These are phyloP conservation scores for Talaromyces adpressus DNA, from an alignment of 495 filamentous ascomycete species.

Conservation along the genomic window DNA sequence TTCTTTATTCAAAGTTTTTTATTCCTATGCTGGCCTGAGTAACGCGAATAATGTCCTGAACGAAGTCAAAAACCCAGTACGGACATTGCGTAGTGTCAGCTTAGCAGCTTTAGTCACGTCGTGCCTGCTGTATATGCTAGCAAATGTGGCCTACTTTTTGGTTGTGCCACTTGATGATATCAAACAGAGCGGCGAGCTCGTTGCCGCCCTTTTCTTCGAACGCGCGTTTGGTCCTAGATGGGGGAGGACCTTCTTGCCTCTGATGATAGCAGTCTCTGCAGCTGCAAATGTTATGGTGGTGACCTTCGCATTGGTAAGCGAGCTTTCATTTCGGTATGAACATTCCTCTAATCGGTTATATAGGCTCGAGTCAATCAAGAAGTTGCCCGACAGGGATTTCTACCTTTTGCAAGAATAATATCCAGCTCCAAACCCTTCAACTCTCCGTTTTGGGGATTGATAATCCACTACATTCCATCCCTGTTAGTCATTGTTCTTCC, in stretches of 20 bases:
- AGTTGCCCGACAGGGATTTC: constrained; percentile 60
- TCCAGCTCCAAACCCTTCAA: constrained; percentile 62
- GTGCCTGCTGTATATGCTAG: constrained; percentile 55
- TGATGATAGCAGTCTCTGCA: constrained; percentile 60
- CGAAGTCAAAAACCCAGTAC: constrained; percentile 63
- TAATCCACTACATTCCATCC: constrained; percentile 63
- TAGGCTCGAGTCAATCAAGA: constrained; percentile 66
- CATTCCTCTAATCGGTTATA: background rate
- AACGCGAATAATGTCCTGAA: constrained; percentile 75
- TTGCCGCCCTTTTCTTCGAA: constrained; percentile 63
- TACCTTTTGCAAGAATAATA: constrained; percentile 56
- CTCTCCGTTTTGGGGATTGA: constrained; percentile 57
- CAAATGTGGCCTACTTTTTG: constrained; percentile 65
- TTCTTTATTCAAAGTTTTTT: constrained; percentile 65
- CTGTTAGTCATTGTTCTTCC: constrained; percentile 58
- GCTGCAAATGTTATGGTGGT: constrained; percentile 75
- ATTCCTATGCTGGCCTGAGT: constrained; percentile 59
- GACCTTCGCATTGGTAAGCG: constrained; percentile 53
- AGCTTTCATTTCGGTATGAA: background rate
- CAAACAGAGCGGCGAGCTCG: constrained; percentile 57
- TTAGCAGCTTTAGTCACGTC: constrained; percentile 54
- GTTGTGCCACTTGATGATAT: constrained; percentile 64
- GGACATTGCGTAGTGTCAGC: constrained; percentile 58
- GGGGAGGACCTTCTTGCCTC: constrained; percentile 51
- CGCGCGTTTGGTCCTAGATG: constrained; percentile 53